Evolutionary conservation across 768 basidiomycete species (phyloP).

Genomic region (Suillus paluster): DNA sequence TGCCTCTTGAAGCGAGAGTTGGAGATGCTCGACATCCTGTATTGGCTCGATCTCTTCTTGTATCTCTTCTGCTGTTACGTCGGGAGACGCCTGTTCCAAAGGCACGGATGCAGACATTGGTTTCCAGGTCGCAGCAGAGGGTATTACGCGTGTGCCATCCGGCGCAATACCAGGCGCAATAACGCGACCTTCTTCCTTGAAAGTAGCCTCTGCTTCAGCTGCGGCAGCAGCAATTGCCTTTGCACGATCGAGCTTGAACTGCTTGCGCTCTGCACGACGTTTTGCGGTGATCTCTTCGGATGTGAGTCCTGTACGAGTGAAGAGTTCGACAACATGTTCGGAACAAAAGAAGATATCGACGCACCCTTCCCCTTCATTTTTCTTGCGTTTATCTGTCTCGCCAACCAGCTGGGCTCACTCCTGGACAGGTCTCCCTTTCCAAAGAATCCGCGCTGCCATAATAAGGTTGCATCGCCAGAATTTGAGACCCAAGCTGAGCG

Average conservation of each 20-base stretch:
- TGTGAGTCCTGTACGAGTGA: conserved; percentile 59
- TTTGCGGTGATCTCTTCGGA: conserved; percentile 91
- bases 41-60: conserved; percentile 56
- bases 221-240: conserved; percentile 82
- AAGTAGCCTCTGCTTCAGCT: conserved; percentile 78
- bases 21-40: conserved; percentile 86
- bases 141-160: conserved; percentile 52
- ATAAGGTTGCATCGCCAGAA: conserved; percentile 60
- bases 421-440: conserved; percentile 95
- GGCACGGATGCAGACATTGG: conserved; percentile 41
- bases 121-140: conserved; percentile 83
- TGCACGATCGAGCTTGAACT: conserved; percentile 93
- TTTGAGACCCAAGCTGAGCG: conserved; percentile 88
- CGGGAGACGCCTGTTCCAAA: conserved; percentile 19
- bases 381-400: conserved; percentile 70
- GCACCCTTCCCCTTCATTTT: conserved; percentile 62
- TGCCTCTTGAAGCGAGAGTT: conserved; percentile 86
- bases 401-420: conserved; percentile 94
- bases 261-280: conserved; percentile 84
- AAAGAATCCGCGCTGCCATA: conserved; percentile 95
- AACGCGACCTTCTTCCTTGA: conserved; percentile 69
- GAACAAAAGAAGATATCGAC: conserved; percentile 3
- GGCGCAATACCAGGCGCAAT: conserved; percentile 62
- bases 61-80: conserved; percentile 40
- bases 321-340: conserved; percentile 2